A percentile compares a stretch with the other conserved stretches of the same genome.
Conservation (phyloP, 495 filamentous ascomycete genomes). For the Letharia columbiana region DNA sequence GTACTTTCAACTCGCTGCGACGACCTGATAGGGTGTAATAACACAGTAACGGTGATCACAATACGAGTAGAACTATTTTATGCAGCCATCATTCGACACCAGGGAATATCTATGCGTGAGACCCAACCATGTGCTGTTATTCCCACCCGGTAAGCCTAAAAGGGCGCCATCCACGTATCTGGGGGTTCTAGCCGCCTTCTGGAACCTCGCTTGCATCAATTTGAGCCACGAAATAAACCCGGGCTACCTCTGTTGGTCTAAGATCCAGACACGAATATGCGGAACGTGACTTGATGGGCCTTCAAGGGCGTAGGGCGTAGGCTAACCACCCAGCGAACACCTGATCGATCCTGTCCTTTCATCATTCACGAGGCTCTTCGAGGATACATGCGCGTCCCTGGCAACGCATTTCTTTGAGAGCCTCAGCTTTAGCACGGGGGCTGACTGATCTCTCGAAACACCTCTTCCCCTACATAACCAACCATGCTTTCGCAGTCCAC, state of each 20-base stretch:
- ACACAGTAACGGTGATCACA: no score
- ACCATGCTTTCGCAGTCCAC: background rate
- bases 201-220: background rate
- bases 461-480: no score
- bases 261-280: background rate
- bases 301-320: background rate
- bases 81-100: background rate
- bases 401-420: background rate
- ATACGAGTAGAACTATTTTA: background rate
- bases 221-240: background rate
- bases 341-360: background rate
- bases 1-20: background rate
- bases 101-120: background rate
- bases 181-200: background rate
- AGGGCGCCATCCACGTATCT: background rate
- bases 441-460: no score
- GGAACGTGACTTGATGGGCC: background rate
- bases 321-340: background rate
- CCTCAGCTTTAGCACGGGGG: background rate
- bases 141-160: background rate
- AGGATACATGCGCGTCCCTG: background rate
- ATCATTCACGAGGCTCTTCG: background rate
- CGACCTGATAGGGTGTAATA: background rate
- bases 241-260: no score
- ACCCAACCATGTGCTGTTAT: background rate